Conservation (phyloP, 1,139 yeast genomes). For the Diutina mesorugosa region DNA sequence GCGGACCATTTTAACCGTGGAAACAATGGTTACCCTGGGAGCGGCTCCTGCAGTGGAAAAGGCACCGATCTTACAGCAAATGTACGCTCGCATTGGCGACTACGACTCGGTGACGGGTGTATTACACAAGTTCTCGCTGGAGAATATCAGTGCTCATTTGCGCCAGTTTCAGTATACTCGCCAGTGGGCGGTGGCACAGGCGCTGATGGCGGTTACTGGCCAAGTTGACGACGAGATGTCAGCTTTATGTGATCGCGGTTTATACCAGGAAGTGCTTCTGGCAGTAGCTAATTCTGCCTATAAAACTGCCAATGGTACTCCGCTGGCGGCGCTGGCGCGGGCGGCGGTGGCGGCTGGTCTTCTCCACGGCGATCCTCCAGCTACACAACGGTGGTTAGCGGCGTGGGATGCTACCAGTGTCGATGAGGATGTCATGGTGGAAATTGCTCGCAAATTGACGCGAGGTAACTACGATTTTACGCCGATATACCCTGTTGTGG, state of each 20-base stretch:
- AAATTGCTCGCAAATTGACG: background rate
- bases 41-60: conserved; percentile 15
- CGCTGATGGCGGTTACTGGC: conserved; percentile 65
- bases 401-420: background rate
- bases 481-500: background rate
- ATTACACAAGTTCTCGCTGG: conserved; percentile 58
- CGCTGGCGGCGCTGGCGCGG: background rate
- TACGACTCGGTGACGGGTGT: conserved; percentile 86
- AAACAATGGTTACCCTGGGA: conserved; percentile 35
- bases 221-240: conserved; percentile 8
- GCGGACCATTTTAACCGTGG: conserved; percentile 79
- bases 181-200: conserved; percentile 80
- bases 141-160: conserved; percentile 58
- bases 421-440: background rate
- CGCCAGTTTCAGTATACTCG: conserved; percentile 69
- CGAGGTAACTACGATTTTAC: background rate
- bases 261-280: conserved; percentile 25
- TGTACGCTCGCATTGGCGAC: conserved; percentile 82
- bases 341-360: background rate
- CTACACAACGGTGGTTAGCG: background rate
- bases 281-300: background rate
- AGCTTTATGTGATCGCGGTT: conserved; percentile 24
- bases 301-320: background rate
- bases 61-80: conserved; percentile 49
- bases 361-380: background rate